Evolutionary conservation across 2,329 filamentous ascomycete genomes (phyloP).

Genomic region (Talaromyces sp.): DNA sequence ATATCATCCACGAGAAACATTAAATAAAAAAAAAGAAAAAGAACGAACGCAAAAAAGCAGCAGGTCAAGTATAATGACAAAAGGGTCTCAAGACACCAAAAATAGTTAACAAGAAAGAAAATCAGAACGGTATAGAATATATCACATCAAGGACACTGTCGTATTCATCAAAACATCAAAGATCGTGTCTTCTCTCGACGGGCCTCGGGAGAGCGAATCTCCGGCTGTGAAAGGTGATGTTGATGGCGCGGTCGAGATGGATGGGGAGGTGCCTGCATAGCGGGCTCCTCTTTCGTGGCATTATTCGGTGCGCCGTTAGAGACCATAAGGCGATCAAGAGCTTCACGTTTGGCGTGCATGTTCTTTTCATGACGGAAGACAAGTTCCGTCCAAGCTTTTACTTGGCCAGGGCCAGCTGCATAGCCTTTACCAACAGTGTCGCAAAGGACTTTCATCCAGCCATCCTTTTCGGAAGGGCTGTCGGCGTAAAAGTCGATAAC

Average conservation of each 20-base stretch:
- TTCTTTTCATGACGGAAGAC: conserved; percentile 49
- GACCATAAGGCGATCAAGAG: conserved; percentile 21
- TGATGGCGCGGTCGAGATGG: conserved; percentile 32
- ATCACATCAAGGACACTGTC: background rate
- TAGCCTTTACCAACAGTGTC: conserved; percentile 62
- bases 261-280: conserved; percentile 26
- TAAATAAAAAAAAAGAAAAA: conserved; percentile 1
- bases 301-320: conserved; percentile 5
- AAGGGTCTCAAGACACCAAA: conserved; percentile 14
- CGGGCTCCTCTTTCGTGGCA: conserved; percentile 22
- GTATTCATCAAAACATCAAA: conserved; percentile 31
- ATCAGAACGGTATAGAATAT: conserved; percentile 8
- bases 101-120: conserved; percentile 13
- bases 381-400: conserved; percentile 59
- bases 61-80: conserved; percentile 15
- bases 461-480: conserved; percentile 78
- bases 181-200: conserved; percentile 39
- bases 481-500: conserved; percentile 98
- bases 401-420: conserved; percentile 35
- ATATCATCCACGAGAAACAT: conserved; percentile 5
- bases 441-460: conserved; percentile 84
- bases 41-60: conserved; percentile 11
- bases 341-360: conserved; percentile 28
- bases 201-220: conserved; percentile 29
- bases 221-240: conserved; percentile 37